Conservation (phyloP, 1,284 basidiomycete genomes). For the Ganoderma boninense region DNA sequence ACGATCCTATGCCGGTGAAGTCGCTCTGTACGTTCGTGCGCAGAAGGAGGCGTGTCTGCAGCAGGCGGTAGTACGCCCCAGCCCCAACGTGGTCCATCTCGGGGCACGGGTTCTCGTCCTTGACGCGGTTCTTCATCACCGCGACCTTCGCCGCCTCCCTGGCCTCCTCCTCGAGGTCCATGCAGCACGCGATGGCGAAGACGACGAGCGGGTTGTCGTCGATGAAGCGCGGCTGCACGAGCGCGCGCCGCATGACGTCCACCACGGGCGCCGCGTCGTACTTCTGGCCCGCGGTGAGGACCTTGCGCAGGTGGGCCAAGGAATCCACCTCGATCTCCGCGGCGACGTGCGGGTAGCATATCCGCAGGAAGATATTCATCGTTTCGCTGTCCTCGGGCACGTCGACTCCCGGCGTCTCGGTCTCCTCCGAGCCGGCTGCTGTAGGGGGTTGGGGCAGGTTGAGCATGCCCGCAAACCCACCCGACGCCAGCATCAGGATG, state of each 20-base stretch:
- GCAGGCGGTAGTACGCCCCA: constrained; percentile 22
- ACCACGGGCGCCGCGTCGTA: constrained; percentile 32
- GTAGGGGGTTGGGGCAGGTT: constrained; percentile 25
- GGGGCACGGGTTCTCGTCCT: background rate
- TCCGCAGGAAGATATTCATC: constrained; percentile 25
- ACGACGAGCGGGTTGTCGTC: constrained; percentile 41
- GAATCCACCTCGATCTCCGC: constrained; percentile 2
- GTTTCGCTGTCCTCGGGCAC: constrained; percentile 28
- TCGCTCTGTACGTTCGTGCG: background rate
- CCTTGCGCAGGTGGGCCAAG: constrained; percentile 31
- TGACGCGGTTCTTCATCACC: constrained; percentile 5
- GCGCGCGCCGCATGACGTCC: background rate
- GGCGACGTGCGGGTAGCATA: constrained; percentile 25
- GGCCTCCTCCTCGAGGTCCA: constrained; percentile 18
- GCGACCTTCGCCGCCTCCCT: constrained; percentile 5
- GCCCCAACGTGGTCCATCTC: constrained; percentile 16
- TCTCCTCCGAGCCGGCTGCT: background rate
- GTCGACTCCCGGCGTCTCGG: constrained; percentile 12
- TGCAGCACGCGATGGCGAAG: constrained; percentile 43
- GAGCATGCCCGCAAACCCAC: constrained; percentile 31
- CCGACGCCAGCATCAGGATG: constrained; percentile 29
- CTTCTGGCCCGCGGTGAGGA: constrained; percentile 45
- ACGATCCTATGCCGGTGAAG: background rate
- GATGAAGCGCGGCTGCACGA: constrained; percentile 31
- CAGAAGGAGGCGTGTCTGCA: background rate